Percentiles rank a stretch among this genome's conserved stretches.
These are phyloP conservation scores for Apiospora koreana DNA, from an alignment of 2,329 filamentous ascomycete genomes.

Conservation along the genomic window DNA sequence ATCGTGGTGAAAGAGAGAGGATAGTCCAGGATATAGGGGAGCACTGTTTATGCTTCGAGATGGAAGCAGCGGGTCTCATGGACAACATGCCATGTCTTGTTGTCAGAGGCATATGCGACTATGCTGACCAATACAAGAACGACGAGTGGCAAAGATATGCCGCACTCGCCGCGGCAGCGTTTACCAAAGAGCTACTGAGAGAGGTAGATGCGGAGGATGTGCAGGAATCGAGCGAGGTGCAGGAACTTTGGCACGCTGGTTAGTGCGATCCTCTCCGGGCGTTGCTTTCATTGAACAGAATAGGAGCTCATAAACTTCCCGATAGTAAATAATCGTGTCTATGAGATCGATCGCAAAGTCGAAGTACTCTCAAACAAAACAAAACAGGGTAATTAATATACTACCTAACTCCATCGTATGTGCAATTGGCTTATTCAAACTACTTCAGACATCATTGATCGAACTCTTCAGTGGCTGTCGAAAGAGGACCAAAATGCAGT, in stretches of 20 bases:
- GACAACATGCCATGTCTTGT: constrained; percentile 31
- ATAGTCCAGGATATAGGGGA: constrained; percentile 11
- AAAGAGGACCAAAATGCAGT: neutral
- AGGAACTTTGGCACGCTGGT: neutral
- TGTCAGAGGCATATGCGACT: constrained; percentile 35
- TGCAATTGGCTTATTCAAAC: no score
- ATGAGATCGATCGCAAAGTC: no score
- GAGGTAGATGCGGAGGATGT: neutral
- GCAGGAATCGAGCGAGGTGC: neutral
- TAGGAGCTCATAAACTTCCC: neutral
- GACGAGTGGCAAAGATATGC: constrained; percentile 27
- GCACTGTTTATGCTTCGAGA: constrained; percentile 29
- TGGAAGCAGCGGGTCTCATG: no score
- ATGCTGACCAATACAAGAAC: constrained; percentile 31
- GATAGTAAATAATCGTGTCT: neutral
- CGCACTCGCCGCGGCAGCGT: constrained; percentile 27
- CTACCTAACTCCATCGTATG: no score
- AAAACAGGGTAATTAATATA: no score
- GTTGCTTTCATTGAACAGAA: neutral
- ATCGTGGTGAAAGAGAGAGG: constrained; percentile 15
- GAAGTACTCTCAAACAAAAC: no score
- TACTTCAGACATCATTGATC: neutral
- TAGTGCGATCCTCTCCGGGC: neutral
- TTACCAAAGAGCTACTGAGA: constrained; percentile 21
- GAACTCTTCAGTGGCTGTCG: neutral